Evolutionary conservation across 1,139 yeast genomes (phyloP).

Genomic region (Sugiyamaella neomexicana): DNA sequence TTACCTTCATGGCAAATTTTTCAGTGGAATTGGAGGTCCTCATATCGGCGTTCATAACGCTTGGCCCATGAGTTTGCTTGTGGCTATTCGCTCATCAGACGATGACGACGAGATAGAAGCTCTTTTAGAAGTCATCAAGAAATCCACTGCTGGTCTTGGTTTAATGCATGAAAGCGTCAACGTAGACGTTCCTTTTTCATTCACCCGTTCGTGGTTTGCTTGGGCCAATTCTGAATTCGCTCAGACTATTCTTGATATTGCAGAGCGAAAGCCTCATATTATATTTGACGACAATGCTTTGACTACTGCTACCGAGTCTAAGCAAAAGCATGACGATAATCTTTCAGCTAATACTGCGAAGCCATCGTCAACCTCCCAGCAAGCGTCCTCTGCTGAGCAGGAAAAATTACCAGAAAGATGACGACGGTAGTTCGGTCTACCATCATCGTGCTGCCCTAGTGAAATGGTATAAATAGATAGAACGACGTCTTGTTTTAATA

Average conservation of each 20-base stretch:
- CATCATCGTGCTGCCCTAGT: too few species aligned
- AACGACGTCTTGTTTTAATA: too few species aligned
- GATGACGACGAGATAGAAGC: slow-evolving; percentile 65
- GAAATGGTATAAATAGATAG: too few species aligned
- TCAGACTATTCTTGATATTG: slow-evolving; percentile 73
- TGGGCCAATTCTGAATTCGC: slow-evolving; percentile 96
- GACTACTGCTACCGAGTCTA: not conserved
- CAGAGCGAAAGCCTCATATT: slow-evolving; percentile 70
- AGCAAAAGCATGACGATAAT: slow-evolving; percentile 19
- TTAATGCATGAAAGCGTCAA: slow-evolving; percentile 81
- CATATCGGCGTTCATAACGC: slow-evolving; percentile 79
- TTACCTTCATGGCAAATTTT: slow-evolving; percentile 58
- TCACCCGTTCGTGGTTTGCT: slow-evolving; percentile 84
- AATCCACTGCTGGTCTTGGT: slow-evolving; percentile 70
- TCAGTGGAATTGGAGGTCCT: slow-evolving; percentile 87
- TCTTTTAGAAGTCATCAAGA: slow-evolving; percentile 54
- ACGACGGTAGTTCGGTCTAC: too few species aligned
- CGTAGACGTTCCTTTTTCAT: slow-evolving; percentile 51
- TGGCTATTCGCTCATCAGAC: slow-evolving; percentile 71
- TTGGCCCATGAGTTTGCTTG: slow-evolving; percentile 86
- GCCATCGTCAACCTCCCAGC: not conserved
- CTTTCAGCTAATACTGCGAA: not conserved
- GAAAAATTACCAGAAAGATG: too few species aligned
- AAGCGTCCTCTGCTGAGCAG: not conserved
- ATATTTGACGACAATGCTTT: slow-evolving; percentile 45